Conservation (phyloP, 2,329 filamentous ascomycete genomes). For the Apiospora pterosperma region DNA sequence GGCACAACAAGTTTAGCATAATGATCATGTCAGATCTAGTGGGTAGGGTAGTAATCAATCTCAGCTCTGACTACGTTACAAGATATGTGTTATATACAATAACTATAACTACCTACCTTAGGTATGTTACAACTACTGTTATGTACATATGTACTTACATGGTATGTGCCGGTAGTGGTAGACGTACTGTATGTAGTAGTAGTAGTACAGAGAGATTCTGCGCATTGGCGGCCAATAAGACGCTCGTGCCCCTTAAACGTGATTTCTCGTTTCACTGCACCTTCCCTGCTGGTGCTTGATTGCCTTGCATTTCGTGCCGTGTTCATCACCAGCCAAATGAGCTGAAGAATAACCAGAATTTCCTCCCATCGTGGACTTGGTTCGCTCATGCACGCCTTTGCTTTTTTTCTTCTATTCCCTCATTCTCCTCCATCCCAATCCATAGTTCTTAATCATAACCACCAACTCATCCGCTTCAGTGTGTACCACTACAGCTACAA, state of each 20-base stretch:
- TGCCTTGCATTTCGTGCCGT: not conserved
- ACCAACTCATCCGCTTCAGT: not conserved
- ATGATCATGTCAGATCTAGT: not conserved
- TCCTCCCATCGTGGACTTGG: constrained; percentile 1
- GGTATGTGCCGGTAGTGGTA: too few species aligned
- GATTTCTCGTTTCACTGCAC: not conserved
- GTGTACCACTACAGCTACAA: not conserved
- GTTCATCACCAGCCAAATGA: not conserved
- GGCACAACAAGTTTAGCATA: too few species aligned
- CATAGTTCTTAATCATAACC: not conserved
- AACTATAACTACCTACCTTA: too few species aligned
- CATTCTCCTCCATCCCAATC: not conserved
- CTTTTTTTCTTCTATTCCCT: constrained; percentile 1
- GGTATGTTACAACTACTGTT: too few species aligned
- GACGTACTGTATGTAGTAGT: too few species aligned
- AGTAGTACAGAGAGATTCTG: too few species aligned
- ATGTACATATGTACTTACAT: too few species aligned
- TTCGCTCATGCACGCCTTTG: constrained; percentile 1
- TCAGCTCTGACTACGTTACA: too few species aligned
- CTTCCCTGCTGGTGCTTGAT: not conserved
- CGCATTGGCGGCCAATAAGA: not conserved
- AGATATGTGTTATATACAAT: too few species aligned
- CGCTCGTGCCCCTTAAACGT: not conserved
- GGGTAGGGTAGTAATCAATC: too few species aligned
- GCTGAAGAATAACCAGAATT: not conserved